Conservation (phyloP, 805 yeast genomes). For the Metschnikowia bowlesiae region DNA sequence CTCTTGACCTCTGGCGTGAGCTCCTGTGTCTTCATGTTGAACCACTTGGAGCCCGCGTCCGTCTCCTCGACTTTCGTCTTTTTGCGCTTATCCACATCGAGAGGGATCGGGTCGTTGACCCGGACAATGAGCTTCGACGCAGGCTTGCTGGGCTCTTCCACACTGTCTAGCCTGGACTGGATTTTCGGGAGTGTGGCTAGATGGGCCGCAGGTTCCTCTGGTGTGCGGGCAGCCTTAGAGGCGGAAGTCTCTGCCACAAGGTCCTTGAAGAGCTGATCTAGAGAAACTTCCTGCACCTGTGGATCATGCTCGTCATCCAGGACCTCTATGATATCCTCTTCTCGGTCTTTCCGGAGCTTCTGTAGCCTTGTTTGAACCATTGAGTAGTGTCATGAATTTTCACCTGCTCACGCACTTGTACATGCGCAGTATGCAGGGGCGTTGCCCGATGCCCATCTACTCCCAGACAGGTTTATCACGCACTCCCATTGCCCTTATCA, state of each 20-base stretch:
- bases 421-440: neutral
- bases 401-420: neutral
- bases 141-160: constrained; percentile 8
- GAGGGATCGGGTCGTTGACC: constrained; percentile 30
- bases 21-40: constrained; percentile 17
- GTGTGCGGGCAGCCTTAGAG: neutral
- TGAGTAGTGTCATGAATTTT: constrained; percentile 2
- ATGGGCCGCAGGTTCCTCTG: neutral
- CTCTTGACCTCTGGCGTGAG: constrained; percentile 54
- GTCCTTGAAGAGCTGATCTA: constrained; percentile 31
- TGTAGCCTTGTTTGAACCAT: constrained; percentile 3
- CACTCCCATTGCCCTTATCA: too few relatives aligned
- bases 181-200: constrained; percentile 40
- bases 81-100: constrained; percentile 5
- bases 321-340: neutral
- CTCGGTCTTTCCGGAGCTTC: constrained; percentile 14
- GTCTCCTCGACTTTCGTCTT: constrained; percentile 9
- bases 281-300: constrained; percentile 13
- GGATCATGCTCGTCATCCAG: neutral
- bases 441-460: too few relatives aligned
- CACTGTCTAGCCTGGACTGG: constrained; percentile 25
- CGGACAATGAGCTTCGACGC: constrained; percentile 20
- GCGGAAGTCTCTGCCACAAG: constrained; percentile 24
- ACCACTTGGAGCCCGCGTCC: constrained; percentile 18
- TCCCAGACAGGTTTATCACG: too few relatives aligned